These are phyloP conservation scores for Aspergillus fischeri DNA, from an alignment of 2,329 filamentous ascomycete genomes.

Conservation along the genomic window DNA sequence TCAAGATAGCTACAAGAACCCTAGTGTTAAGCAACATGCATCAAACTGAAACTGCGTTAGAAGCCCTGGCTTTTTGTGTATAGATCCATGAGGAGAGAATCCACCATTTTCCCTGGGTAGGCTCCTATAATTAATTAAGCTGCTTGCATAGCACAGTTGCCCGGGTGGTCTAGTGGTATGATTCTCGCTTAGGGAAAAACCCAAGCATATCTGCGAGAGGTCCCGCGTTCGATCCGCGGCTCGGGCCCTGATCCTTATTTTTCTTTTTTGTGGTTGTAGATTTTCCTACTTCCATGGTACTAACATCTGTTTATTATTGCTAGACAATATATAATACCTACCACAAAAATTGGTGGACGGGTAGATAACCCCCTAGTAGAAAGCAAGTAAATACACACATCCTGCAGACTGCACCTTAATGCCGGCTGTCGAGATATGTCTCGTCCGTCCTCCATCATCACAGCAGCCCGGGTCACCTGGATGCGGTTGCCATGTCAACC, in stretches of 20 bases:
- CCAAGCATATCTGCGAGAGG: constrained; percentile 6
- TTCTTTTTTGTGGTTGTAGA: not conserved
- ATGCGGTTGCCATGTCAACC: constrained; percentile 4
- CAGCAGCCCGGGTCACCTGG: not conserved
- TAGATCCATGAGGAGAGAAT: no score
- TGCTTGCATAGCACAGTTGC: no score
- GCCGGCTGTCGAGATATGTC: no score
- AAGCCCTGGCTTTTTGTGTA: no score
- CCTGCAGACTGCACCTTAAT: not conserved
- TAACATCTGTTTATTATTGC: not conserved
- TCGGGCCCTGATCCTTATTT: not conserved
- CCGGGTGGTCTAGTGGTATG: constrained; percentile 10
- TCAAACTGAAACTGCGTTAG: no score
- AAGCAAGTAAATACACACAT: not conserved
- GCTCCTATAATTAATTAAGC: no score
- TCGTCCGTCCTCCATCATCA: not conserved
- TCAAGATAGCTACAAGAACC: no score
- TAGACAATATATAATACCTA: not conserved
- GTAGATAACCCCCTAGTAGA: no score
- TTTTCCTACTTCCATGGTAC: not conserved
- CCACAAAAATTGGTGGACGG: not conserved
- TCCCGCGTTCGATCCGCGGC: constrained; percentile 4
- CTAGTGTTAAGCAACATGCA: no score
- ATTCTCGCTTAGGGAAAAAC: constrained; percentile 9
- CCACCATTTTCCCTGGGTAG: no score